Evolutionary conservation across 768 basidiomycete species (phyloP).

Genomic region (Mycena maculata): DNA sequence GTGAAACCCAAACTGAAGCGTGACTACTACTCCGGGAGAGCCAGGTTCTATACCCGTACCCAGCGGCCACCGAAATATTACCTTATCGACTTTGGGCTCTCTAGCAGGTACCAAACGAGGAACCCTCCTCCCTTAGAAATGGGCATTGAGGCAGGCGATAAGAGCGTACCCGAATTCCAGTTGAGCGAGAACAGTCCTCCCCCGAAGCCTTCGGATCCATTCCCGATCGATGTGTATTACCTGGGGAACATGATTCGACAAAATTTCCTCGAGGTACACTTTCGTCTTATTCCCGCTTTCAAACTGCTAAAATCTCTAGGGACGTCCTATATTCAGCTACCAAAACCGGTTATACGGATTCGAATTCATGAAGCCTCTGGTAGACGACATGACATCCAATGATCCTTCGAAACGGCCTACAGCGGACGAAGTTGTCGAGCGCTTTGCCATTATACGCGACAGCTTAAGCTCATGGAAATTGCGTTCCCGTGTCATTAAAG

Average conservation of each 20-base stretch:
- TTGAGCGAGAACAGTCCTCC: background rate
- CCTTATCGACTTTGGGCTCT: slow-evolving; percentile 37
- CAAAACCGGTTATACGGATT: slow-evolving; percentile 14
- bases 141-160: background rate
- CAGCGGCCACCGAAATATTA: slow-evolving; percentile 30
- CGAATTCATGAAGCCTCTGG: slow-evolving; percentile 45
- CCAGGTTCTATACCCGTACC: slow-evolving; percentile 19
- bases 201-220: background rate
- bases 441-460: slow-evolving; percentile 40
- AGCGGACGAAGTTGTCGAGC: slow-evolving; percentile 43
- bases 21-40: slow-evolving; percentile 1
- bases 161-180: background rate
- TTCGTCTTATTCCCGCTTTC: background rate
- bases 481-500: background rate
- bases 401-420: slow-evolving; percentile 46
- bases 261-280: background rate
- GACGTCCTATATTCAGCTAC: background rate
- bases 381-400: slow-evolving; percentile 46
- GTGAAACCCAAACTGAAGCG: background rate
- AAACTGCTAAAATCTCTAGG: background rate
- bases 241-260: background rate
- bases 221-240: background rate
- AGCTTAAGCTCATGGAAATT: background rate
- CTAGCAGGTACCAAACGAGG: slow-evolving; percentile 13
- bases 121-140: background rate